Percentiles rank a stretch among this genome's conserved stretches.
These are phyloP conservation scores for Ogataea corticis DNA, from an alignment of 805 yeast species.

Conservation along the genomic window DNA sequence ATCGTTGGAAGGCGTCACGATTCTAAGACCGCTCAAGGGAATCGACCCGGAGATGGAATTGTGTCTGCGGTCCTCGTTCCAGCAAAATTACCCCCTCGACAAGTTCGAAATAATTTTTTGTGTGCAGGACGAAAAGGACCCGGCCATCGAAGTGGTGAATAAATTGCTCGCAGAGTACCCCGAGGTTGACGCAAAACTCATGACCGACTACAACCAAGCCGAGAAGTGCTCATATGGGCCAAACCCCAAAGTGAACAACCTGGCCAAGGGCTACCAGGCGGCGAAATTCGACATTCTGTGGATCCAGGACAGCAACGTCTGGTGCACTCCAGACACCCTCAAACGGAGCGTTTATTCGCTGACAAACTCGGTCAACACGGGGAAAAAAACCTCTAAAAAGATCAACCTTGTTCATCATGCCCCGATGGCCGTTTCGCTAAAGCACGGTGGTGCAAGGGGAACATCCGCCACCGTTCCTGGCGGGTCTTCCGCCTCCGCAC, in stretches of 20 bases:
- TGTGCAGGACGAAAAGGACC: conserved; percentile 62
- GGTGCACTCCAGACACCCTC: conserved; percentile 68
- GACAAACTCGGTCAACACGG: conserved; percentile 53
- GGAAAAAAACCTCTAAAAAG: conserved; percentile 37
- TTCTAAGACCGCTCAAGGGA: conserved; percentile 82
- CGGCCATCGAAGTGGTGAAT: conserved; percentile 59
- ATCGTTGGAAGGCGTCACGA: conserved; percentile 66
- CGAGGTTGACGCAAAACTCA: conserved; percentile 54
- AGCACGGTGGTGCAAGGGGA: conserved; percentile 11
- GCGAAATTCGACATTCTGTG: conserved; percentile 77
- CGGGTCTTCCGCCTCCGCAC: conserved; percentile 22
- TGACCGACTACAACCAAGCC: conserved; percentile 45
- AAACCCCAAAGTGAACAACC: conserved; percentile 85
- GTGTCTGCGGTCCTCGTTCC: conserved; percentile 67
- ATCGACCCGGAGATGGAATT: conserved; percentile 70
- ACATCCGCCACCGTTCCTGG: too few species aligned
- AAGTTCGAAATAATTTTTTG: conserved; percentile 75
- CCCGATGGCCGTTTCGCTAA: conserved; percentile 56
- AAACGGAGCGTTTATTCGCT: conserved; percentile 60
- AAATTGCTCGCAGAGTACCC: conserved; percentile 54
- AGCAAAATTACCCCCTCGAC: conserved; percentile 62
- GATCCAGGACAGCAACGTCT: conserved; percentile 85
- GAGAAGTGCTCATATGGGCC: conserved; percentile 63
- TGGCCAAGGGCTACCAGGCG: conserved; percentile 71
- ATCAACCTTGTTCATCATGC: conserved; percentile 78